phyloP scores from a whole-genome alignment of 2,329 filamentous ascomycete genomes.

The Seiridium cupressi region DNA sequence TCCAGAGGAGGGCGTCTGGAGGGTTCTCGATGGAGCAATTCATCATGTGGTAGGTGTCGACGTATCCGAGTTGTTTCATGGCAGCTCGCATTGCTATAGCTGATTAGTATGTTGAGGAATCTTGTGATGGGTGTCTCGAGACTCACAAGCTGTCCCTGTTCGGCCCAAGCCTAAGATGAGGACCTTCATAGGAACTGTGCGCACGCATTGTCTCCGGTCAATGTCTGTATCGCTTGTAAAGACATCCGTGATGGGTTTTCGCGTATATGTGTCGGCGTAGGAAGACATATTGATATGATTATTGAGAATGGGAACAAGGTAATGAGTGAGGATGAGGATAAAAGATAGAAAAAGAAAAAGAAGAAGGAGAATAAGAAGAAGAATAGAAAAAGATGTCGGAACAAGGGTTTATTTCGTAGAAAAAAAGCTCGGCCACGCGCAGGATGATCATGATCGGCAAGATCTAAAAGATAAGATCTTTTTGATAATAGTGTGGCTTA shows the following conservation, averaged over 20 bases:
- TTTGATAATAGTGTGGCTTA: background rate
- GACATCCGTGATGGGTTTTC: conserved; percentile 53
- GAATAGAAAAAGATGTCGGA: no score
- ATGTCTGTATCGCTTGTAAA: conserved; percentile 68
- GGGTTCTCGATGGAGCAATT: conserved; percentile 62
- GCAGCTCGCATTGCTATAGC: conserved; percentile 59
- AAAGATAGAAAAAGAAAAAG: background rate
- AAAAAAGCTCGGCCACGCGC: no score
- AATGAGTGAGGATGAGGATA: no score
- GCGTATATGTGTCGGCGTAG: conserved; percentile 19
- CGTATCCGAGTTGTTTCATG: conserved; percentile 64
- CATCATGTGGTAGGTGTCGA: conserved; percentile 74
- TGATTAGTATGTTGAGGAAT: background rate
- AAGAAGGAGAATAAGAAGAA: no score
- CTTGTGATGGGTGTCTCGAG: background rate
- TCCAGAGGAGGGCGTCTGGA: conserved; percentile 67
- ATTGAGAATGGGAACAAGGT: no score
- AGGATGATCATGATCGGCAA: background rate
- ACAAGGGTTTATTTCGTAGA: no score
- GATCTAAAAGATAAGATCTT: background rate
- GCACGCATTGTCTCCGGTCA: conserved; percentile 62
- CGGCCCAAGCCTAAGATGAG: conserved; percentile 68
- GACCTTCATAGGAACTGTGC: conserved; percentile 70
- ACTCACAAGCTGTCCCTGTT: conserved; percentile 67
- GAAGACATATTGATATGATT: background rate